phyloP scores from a whole-genome alignment of 2,329 filamentous ascomycete genomes.

The Mycosphaerella arachidis region DNA sequence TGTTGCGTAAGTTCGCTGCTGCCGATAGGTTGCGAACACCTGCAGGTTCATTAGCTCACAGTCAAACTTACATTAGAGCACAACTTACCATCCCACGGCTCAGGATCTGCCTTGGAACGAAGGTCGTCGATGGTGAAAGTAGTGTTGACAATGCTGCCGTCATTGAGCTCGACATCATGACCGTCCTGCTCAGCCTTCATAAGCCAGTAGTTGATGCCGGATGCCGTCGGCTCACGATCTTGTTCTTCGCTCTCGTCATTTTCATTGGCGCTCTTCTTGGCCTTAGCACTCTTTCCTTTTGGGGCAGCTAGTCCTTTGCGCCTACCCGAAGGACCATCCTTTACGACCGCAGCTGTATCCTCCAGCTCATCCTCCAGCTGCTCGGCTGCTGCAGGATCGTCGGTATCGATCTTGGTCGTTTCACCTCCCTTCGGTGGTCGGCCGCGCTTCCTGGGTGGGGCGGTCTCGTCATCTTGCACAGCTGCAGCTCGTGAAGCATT shows the following conservation, averaged over 20 bases:
- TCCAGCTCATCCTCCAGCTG: slow-evolving; percentile 29
- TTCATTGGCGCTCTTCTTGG: slow-evolving; percentile 15
- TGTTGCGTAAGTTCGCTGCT: slow-evolving; percentile 82
- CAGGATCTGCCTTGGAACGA: slow-evolving; percentile 64
- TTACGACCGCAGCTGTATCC: slow-evolving; percentile 18
- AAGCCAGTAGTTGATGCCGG: slow-evolving; percentile 41
- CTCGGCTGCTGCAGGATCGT: slow-evolving; percentile 27
- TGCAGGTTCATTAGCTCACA: slow-evolving; percentile 26
- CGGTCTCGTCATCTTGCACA: slow-evolving; percentile 12
- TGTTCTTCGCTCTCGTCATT: slow-evolving; percentile 9
- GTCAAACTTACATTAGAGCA: background rate
- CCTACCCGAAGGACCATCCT: slow-evolving; percentile 11
- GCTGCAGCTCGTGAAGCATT: slow-evolving; percentile 11
- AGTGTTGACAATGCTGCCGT: slow-evolving; percentile 81
- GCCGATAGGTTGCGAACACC: slow-evolving; percentile 54
- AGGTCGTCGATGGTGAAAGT: slow-evolving; percentile 94
- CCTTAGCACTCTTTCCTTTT: slow-evolving; percentile 13
- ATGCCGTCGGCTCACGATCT: slow-evolving; percentile 3
- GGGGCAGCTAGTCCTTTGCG: slow-evolving; percentile 13
- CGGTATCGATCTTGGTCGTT: slow-evolving; percentile 28
- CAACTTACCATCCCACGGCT: slow-evolving; percentile 81
- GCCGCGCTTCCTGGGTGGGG: slow-evolving; percentile 27
- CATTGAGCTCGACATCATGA: slow-evolving; percentile 60
- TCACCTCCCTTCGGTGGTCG: slow-evolving; percentile 28
- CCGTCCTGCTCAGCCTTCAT: slow-evolving; percentile 69